Percentiles rank a stretch among this genome's conserved stretches.
Evolutionary conservation across 2,329 filamentous ascomycete species (phyloP).

Genomic region (Paradendryphiella salina): DNA sequence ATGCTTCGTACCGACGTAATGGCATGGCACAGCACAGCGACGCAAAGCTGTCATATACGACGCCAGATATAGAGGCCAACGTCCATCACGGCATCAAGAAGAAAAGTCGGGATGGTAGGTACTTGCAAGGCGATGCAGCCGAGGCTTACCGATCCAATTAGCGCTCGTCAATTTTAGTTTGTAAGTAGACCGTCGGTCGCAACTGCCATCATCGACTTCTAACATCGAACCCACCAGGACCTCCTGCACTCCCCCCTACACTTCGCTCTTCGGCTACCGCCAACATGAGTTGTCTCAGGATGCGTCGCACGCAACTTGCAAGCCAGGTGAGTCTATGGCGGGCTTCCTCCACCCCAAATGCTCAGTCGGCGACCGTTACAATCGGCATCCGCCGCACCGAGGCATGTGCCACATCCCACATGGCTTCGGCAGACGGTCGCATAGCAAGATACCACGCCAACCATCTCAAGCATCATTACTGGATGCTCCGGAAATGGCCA

Average conservation of each 20-base stretch:
- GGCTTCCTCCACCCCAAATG: constrained; percentile 15
- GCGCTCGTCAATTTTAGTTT: constrained; percentile 21
- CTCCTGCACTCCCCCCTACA: constrained; percentile 24
- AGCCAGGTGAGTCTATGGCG: constrained; percentile 42
- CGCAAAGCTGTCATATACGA: background rate
- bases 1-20: background rate
- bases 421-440: constrained; percentile 16
- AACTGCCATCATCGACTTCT: constrained; percentile 32
- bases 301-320: constrained; percentile 46
- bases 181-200: constrained; percentile 21
- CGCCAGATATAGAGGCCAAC: constrained; percentile 8
- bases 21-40: background rate
- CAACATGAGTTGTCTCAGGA: constrained; percentile 48
- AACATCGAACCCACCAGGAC: constrained; percentile 29
- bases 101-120: constrained; percentile 32
- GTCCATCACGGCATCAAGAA: constrained; percentile 22
- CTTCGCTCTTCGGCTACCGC: constrained; percentile 36
- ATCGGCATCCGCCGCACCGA: constrained; percentile 33
- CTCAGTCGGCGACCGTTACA: constrained; percentile 14
- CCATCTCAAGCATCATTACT: background rate
- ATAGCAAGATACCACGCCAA: background rate
- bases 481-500: background rate
- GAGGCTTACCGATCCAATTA: constrained; percentile 39
- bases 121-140: constrained; percentile 27
- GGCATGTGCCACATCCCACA: constrained; percentile 31